These are phyloP conservation scores for Yamadazyma buinensis DNA, from an alignment of 1,139 yeast species.

Conservation along the genomic window DNA sequence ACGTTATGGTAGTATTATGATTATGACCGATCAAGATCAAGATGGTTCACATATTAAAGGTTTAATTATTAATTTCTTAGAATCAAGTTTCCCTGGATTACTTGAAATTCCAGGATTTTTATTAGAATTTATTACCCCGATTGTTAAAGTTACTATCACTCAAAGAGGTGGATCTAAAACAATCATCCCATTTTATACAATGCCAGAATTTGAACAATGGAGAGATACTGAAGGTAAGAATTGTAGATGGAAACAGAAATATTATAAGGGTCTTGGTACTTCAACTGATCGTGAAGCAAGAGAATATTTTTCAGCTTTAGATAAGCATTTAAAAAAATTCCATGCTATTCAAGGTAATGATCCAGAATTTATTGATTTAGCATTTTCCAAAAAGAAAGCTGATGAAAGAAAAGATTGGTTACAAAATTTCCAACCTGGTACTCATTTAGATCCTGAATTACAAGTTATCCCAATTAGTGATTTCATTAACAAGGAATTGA, in stretches of 20 bases:
- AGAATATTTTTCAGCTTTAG: constrained; percentile 84
- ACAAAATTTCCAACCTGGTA: constrained; percentile 84
- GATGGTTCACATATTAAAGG: constrained; percentile 99
- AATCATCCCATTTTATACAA: constrained; percentile 76
- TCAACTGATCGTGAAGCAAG: constrained; percentile 79
- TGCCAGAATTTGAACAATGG: constrained; percentile 97
- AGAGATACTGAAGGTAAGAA: constrained; percentile 75
- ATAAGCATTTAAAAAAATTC: constrained; percentile 80
- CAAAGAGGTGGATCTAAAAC: constrained; percentile 55
- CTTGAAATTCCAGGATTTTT: constrained; percentile 88
- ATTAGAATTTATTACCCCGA: constrained; percentile 93
- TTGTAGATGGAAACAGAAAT: constrained; percentile 88
- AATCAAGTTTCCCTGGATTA: constrained; percentile 91
- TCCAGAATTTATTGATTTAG: constrained; percentile 78
- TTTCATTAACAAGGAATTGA: constrained; percentile 91
- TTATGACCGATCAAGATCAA: constrained; percentile 99
- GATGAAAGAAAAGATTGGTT: constrained; percentile 98
- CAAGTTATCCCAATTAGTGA: constrained; percentile 84
- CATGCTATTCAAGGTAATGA: constrained; percentile 82
- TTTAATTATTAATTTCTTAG: constrained; percentile 86
- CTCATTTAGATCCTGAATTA: constrained; percentile 82
- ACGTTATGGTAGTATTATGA: constrained; percentile 96
- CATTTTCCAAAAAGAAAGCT: constrained; percentile 92
- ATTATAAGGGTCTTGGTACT: constrained; percentile 98
- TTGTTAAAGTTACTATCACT: constrained; percentile 81